These are phyloP conservation scores for Gymnopilus junonius DNA, from an alignment of 768 basidiomycete species.

Conservation along the genomic window DNA sequence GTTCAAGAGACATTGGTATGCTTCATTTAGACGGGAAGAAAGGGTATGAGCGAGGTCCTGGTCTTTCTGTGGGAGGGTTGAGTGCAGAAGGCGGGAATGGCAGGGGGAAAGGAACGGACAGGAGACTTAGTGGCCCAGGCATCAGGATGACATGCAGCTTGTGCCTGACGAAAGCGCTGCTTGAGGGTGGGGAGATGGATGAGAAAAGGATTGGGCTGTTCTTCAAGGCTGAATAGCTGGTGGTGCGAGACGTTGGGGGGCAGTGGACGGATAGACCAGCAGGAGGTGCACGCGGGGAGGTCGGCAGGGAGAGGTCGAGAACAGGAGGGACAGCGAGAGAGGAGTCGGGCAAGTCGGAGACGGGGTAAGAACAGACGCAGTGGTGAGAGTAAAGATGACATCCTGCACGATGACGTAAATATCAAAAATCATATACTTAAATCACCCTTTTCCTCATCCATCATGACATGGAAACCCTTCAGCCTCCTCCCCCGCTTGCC, in stretches of 20 bases:
- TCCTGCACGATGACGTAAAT: conserved; percentile 16
- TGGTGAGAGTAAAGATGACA: conserved; percentile 15
- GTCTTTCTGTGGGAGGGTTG: conserved; percentile 44
- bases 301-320: conserved; percentile 58
- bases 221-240: conserved; percentile 68
- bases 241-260: conserved; percentile 62
- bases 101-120: conserved; percentile 40
- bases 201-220: conserved; percentile 69
- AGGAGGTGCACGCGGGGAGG: conserved; percentile 77
- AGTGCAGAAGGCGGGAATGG: conserved; percentile 8
- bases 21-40: conserved; percentile 81
- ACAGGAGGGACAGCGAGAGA: conserved; percentile 64
- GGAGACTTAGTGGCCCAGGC: conserved; percentile 72
- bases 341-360: conserved; percentile 1
- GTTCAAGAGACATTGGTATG: conserved; percentile 74
- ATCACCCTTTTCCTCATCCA: conserved; percentile 5
- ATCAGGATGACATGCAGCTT: conserved; percentile 86
- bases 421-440: neutral
- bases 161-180: conserved; percentile 69
- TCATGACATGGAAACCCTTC: conserved; percentile 13
- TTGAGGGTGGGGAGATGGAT: conserved; percentile 67
- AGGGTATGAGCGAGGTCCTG: conserved; percentile 64
- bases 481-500: conserved; percentile 41
- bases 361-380: neutral
- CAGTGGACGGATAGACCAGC: conserved; percentile 66